Conservation (phyloP, 139 green algal species). For the Coccomyxa sp. region DNA sequence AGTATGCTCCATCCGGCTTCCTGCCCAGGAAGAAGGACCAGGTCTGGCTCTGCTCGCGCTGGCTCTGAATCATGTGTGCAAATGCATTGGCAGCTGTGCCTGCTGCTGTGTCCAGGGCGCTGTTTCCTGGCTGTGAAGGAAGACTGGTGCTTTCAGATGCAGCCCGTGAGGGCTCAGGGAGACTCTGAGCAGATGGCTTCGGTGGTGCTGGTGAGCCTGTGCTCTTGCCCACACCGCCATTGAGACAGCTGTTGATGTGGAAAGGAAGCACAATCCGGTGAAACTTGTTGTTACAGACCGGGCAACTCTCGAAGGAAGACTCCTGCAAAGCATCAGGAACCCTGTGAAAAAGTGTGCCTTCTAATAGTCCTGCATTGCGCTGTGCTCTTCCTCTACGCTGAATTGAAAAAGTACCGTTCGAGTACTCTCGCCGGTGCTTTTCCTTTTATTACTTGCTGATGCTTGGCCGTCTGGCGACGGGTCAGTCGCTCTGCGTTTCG, state of each 20-base stretch:
- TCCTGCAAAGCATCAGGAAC: not conserved
- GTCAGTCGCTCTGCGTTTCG: not conserved
- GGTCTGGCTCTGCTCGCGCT: slow-evolving; percentile 7
- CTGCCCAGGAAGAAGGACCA: slow-evolving; percentile 19
- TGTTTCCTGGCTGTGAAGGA: not conserved
- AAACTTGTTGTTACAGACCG: not conserved
- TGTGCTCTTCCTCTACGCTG: not conserved
- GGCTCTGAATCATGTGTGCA: slow-evolving; percentile 11
- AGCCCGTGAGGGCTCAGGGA: not conserved
- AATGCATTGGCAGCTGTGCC: not conserved
- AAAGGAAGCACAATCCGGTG: not conserved
- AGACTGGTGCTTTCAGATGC: not conserved
- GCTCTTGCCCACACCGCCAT: not conserved
- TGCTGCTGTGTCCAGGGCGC: not conserved
- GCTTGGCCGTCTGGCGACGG: not conserved
- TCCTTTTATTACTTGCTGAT: not conserved
- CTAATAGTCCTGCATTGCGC: not conserved
- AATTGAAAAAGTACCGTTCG: not conserved
- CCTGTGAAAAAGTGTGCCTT: not conserved
- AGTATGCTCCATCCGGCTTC: not conserved
- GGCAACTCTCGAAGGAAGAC: not conserved
- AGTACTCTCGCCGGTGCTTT: not conserved
- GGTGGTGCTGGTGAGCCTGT: not conserved
- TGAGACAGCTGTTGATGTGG: not conserved
- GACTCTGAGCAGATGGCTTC: not conserved